phyloP scores from a whole-genome alignment of 805 yeast species.

The Scheffersomyces amazonensis region DNA sequence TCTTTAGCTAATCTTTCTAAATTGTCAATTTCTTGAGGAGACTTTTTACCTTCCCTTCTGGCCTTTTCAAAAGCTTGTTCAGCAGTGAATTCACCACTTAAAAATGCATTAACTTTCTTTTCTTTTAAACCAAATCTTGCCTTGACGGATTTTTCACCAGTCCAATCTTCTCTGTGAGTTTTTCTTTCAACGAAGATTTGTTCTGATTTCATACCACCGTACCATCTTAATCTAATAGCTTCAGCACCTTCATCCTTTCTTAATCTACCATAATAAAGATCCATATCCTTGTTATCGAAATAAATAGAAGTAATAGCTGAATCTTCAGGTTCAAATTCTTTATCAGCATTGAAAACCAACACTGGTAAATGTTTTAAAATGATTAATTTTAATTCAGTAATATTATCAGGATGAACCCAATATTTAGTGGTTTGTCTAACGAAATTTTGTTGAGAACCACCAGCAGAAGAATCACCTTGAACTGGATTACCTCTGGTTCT shows the following conservation, averaged over 20 bases:
- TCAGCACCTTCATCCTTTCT: constrained; percentile 98
- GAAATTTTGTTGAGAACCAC: constrained; percentile 96
- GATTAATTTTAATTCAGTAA: constrained; percentile 90
- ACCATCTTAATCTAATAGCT: constrained; percentile 97
- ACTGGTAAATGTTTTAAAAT: constrained; percentile 95
- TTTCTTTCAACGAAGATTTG: constrained; percentile 94
- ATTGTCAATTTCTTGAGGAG: constrained; percentile 82
- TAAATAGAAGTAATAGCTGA: constrained; percentile 96
- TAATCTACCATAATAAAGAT: constrained; percentile 89
- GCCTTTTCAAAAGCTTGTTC: constrained; percentile 87
- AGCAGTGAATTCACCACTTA: constrained; percentile 82
- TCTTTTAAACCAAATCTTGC: constrained; percentile 94
- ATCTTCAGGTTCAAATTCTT: constrained; percentile 93
- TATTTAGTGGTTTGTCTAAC: constrained; percentile 98
- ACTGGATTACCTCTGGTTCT: constrained; percentile 96
- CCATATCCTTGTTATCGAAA: constrained; percentile 86
- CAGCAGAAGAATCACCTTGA: constrained; percentile 94
- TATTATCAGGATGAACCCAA: constrained; percentile 99
- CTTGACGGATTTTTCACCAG: constrained; percentile 98
- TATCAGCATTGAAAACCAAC: constrained; percentile 91
- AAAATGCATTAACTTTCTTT: constrained; percentile 79
- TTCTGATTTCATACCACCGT: constrained; percentile 94
- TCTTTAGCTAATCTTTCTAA: constrained; percentile 91
- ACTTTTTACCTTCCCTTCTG: constrained; percentile 89
- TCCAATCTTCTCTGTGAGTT: constrained; percentile 99